A percentile compares a stretch with the other conserved stretches of the same genome.
Conservation (phyloP, 352 stramenopile species). For the Pilasporangium apinafurcum region DNA sequence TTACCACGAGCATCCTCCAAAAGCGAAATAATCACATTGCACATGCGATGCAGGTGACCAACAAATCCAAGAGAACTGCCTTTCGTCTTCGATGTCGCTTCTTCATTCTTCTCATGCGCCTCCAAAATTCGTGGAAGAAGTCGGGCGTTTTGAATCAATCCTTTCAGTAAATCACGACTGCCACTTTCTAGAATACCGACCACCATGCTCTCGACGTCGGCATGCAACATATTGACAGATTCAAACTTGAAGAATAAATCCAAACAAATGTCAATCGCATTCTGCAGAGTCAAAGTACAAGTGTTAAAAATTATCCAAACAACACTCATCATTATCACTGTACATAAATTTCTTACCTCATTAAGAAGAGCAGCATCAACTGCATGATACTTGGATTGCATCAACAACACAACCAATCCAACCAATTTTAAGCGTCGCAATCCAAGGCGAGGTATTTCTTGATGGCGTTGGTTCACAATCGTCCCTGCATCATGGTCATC, state of each 20-base stretch:
- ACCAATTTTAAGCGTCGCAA: conserved; percentile 80
- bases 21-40: conserved; percentile 82
- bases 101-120: conserved; percentile 73
- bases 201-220: conserved; percentile 82
- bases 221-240: conserved; percentile 84
- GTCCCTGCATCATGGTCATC: conserved; percentile 59
- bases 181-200: conserved; percentile 79
- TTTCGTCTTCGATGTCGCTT: conserved; percentile 42
- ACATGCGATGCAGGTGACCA: conserved; percentile 79
- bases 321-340: neutral
- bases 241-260: conserved; percentile 88
- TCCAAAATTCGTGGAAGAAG: conserved; percentile 70
- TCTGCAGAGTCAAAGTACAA: conserved; percentile 4
- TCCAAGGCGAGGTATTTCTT: conserved; percentile 65
- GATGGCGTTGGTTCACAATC: conserved; percentile 67
- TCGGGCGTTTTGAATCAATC: conserved; percentile 69
- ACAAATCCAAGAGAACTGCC: conserved; percentile 76
- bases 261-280: conserved; percentile 68
- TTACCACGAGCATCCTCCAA: conserved; percentile 66
- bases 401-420: conserved; percentile 64
- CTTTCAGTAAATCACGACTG: conserved; percentile 61
- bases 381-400: conserved; percentile 81
- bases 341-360: conserved; percentile 13
- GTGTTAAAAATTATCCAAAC: neutral
- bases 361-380: conserved; percentile 64